Evolutionary conservation across 129 eudicot species (phyloP).

Genomic region (Arctium lappa): DNA sequence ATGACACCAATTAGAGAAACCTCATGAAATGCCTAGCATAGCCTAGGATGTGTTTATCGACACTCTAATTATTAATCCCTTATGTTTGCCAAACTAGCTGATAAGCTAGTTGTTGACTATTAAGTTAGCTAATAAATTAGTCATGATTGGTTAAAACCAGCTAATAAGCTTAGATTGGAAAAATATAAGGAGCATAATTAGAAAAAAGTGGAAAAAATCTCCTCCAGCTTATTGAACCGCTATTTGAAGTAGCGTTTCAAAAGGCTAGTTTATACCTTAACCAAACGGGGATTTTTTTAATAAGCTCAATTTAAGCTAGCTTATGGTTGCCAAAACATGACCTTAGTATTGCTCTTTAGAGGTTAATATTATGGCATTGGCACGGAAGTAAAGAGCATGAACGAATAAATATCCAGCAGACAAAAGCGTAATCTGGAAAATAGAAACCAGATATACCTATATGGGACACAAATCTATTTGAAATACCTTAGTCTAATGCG

Average conservation of each 20-base stretch:
- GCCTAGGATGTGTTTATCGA: background rate
- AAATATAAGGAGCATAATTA: too few species aligned
- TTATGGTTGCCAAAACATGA: background rate
- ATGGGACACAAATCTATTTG: background rate
- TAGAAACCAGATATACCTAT: background rate
- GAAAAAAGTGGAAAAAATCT: too few species aligned
- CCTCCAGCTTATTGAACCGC: too few species aligned
- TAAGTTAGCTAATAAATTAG: too few species aligned
- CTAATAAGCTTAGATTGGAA: too few species aligned
- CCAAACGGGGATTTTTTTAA: background rate
- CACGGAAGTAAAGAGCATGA: background rate
- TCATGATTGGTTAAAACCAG: too few species aligned
- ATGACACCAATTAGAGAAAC: background rate
- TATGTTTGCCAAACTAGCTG: too few species aligned
- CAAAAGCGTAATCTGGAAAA: too few species aligned
- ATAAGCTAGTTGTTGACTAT: too few species aligned
- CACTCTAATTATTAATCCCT: too few species aligned
- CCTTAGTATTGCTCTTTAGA: background rate
- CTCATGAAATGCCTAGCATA: background rate
- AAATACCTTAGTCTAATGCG: constrained; percentile 80
- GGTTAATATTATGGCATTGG: background rate
- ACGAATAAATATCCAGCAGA: background rate
- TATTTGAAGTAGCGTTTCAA: too few species aligned
- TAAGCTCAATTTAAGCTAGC: background rate
- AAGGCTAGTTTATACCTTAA: background rate